Conservation (phyloP, 164 flowering plant species). For the Vitis labrusca region DNA sequence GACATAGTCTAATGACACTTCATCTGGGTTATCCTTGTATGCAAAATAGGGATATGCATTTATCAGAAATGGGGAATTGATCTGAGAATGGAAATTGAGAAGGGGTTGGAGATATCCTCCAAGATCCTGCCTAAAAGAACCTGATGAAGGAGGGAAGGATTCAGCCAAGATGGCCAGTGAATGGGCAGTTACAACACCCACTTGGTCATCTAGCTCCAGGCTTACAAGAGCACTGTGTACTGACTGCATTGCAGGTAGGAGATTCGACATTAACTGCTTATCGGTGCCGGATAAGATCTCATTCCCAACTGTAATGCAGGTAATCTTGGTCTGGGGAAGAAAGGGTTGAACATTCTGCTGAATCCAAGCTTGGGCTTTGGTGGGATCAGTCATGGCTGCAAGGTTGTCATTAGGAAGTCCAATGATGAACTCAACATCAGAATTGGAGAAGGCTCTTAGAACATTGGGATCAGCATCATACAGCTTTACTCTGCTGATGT, state of each 20-base stretch:
- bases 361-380: slow-evolving; percentile 63
- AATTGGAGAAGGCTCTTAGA: slow-evolving; percentile 57
- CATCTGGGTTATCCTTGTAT: slow-evolving; percentile 58
- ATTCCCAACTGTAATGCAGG: slow-evolving; percentile 71
- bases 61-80: slow-evolving; percentile 73
- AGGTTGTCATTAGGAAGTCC: slow-evolving; percentile 60
- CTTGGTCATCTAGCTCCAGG: slow-evolving; percentile 53
- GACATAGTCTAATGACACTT: slow-evolving; percentile 56
- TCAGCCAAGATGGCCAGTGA: slow-evolving; percentile 47
- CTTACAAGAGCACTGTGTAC: slow-evolving; percentile 50
- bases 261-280: slow-evolving; percentile 29
- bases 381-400: slow-evolving; percentile 44
- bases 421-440: slow-evolving; percentile 69
- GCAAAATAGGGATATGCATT: slow-evolving; percentile 94
- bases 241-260: slow-evolving; percentile 79
- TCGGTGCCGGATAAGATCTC: slow-evolving; percentile 54
- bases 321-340: slow-evolving; percentile 52
- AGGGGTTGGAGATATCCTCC: slow-evolving; percentile 54
- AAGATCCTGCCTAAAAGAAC: slow-evolving; percentile 53
- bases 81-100: slow-evolving; percentile 60
- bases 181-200: slow-evolving; percentile 78
- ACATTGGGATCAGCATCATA: slow-evolving; percentile 83
- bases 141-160: slow-evolving; percentile 90
- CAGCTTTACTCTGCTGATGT: slow-evolving; percentile 61
- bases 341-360: slow-evolving; percentile 49